Evolutionary conservation across 108 stramenopile species (phyloP).

Genomic region (Skeletonema costatum): DNA sequence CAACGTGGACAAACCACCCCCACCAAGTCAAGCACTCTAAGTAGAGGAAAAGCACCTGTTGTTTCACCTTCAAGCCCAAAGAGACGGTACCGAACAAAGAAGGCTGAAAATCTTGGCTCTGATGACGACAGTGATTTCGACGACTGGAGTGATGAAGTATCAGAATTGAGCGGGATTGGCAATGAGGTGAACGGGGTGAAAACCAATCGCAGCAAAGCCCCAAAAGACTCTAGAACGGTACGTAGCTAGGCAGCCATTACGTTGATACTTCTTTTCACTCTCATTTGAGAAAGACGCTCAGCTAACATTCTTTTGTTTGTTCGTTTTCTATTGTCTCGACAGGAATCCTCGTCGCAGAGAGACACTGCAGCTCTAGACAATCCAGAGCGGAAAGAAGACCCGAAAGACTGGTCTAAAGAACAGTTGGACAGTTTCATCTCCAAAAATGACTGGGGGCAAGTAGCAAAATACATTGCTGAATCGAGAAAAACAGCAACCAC

Average conservation of each 20-base stretch:
- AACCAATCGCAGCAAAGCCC: background rate
- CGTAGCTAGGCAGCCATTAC: background rate
- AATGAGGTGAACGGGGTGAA: slow-evolving; percentile 17
- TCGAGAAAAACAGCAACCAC: slow-evolving; percentile 13
- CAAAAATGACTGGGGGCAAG: slow-evolving; percentile 81
- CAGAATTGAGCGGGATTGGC: slow-evolving; percentile 48
- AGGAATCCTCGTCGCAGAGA: slow-evolving; percentile 12
- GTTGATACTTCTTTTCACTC: background rate
- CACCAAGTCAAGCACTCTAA: background rate
- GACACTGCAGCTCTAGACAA: background rate
- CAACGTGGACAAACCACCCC: background rate
- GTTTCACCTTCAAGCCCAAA: background rate
- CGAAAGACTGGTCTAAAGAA: slow-evolving; percentile 59
- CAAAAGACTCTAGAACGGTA: slow-evolving; percentile 11
- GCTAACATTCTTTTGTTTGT: background rate
- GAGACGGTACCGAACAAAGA: slow-evolving; percentile 1
- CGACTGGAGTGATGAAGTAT: slow-evolving; percentile 36
- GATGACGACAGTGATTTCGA: slow-evolving; percentile 1
- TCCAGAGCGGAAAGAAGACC: background rate
- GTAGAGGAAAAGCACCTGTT: background rate
- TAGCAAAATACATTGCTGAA: slow-evolving; percentile 68
- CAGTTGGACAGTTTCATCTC: slow-evolving; percentile 80
- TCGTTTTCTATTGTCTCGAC: background rate
- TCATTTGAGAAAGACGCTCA: background rate
- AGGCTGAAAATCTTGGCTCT: slow-evolving; percentile 10